Evolutionary conservation across 306 rosid genomes (phyloP), one percentile per base, ranked within the genome.

Genomic region (Prinsepia uniflora): DNA sequence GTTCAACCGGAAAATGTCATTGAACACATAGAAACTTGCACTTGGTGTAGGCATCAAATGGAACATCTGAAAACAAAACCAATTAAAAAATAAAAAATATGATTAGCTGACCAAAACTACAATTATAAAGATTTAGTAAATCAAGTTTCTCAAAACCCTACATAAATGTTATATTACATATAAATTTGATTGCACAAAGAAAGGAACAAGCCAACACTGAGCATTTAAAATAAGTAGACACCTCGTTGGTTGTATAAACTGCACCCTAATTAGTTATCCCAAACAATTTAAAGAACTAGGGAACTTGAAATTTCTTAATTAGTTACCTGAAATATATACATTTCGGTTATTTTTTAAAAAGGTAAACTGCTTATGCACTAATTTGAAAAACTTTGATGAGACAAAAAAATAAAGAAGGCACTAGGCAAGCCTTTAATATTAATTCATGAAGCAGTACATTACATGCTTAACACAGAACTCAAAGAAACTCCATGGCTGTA

Each of bases 11-110:
- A 93, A 93, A 66, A 93, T 86, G 80, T 93, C 98, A 72, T 93
- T 93, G 81, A 81, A 81, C 74, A 93, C 98, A 66, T 83, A 90
- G 69, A 85, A 93, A 90, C 96, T 90, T 73, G 90, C 93, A 75
- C 81, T 90, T 10, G 85, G 88, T n/a, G 96, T 87, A 62, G 98
- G 98, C 67, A 93, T 90, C 94, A 93, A 84, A 83, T 93, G 98
- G 86, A 93, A 93, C 98, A 93, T 93, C 98, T 93, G 92, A 39
- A 5, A 59, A 55, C 41, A 67, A n/a, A 84, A 73, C 78, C 56
- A 69, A 42, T 20, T 30, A 30, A 30, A 30, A 30, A 34, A 57
- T 8, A 54, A 60, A 41, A 34, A 34, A 57, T 49, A 67, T 49
- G 30, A 65, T 68, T 74, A 65, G 58, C 36, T 24, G 36, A 30